A percentile compares a stretch with the other conserved stretches of the same genome.
phyloP scores from a whole-genome alignment of 1,139 yeast species.

The Kazachstania sp. region DNA sequence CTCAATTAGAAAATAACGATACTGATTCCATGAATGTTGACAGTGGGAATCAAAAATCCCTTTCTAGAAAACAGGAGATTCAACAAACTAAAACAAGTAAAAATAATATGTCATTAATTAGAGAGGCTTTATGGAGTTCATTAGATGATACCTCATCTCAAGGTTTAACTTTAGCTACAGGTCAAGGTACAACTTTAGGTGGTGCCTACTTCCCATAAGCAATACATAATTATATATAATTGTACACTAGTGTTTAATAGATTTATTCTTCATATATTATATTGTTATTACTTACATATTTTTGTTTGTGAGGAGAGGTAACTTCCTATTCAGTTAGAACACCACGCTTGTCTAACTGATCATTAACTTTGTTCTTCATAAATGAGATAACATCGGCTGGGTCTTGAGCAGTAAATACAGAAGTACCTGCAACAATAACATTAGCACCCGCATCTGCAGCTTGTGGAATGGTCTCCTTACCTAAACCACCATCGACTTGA shows the following conservation, averaged over 20 bases:
- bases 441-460: slow-evolving; percentile 97
- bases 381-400: slow-evolving; percentile 65
- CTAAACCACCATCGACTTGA: slow-evolving; percentile 96
- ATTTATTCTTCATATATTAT: not conserved
- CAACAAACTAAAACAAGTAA: slow-evolving; percentile 21
- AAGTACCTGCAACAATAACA: slow-evolving; percentile 96
- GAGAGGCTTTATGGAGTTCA: slow-evolving; percentile 61
- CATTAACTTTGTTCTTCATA: slow-evolving; percentile 54
- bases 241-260: not conserved
- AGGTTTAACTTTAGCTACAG: slow-evolving; percentile 38
- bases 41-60: slow-evolving; percentile 9
- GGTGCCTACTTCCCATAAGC: slow-evolving; percentile 39
- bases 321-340: slow-evolving; percentile 13
- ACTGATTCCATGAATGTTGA: slow-evolving; percentile 43
- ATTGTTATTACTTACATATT: not conserved
- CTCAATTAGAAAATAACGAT: slow-evolving; percentile 35
- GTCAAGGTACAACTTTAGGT: slow-evolving; percentile 81
- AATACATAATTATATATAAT: not conserved
- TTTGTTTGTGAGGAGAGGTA: too few relatives aligned
- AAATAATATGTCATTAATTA: slow-evolving; percentile 42
- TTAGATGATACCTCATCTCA: slow-evolving; percentile 46
- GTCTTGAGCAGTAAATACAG: slow-evolving; percentile 76
- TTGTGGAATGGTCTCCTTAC: slow-evolving; percentile 67
- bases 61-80: slow-evolving; percentile 23
- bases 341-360: slow-evolving; percentile 29